Evolutionary conservation across 257 asterid genomes (phyloP), one percentile per base, ranked within the genome.

Genomic region (Fraxinus americana): DNA sequence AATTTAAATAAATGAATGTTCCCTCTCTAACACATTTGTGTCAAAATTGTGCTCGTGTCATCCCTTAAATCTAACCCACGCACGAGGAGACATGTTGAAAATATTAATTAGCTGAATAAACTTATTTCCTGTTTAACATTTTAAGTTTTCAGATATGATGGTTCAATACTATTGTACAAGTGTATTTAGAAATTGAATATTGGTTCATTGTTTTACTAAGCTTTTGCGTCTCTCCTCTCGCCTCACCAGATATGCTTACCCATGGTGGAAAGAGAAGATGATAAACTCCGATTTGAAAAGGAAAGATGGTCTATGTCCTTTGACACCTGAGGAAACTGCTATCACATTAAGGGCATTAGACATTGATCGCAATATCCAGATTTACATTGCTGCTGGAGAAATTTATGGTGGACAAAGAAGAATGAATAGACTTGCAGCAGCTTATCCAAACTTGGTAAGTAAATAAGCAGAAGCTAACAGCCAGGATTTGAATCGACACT

Each of bases 301-400:
- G 88, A 93, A 85, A 87, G 98, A 93, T 65, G 99, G 99, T 38
- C 81, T 90, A 45, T 96, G 99, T 43, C 99, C 99, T 34, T 87
- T 93, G 87, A 96, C 99, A 54, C 99, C 99, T 3, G 99, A 96
- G 79, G 99, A 96, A 92, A 96, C 99, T 81, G 92, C 97, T n/a
- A 86, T 96, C 59, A 89, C 90, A 6, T 82, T 96, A 75, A 85
- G 92, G 79, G 99, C 99, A 13, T 68, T 96, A 82, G 94, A 91
- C 78, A 89, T 96, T 65, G 95, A 92, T 87, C 90, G 48, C 5
- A 90, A 80, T 78, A 84, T 92, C 82, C 98, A 93, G 83, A 89
- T 96, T 77, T 96, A 96, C 85, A 90, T 96, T 79, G 99, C 99
- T 29, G 97, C 98, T 66, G 99, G 99, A 82, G 99, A 96, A 85